Evolutionary conservation across 768 basidiomycete genomes (phyloP), one percentile per base, ranked within the genome.

Genomic region (Leucocoprinus birnbaumii): DNA sequence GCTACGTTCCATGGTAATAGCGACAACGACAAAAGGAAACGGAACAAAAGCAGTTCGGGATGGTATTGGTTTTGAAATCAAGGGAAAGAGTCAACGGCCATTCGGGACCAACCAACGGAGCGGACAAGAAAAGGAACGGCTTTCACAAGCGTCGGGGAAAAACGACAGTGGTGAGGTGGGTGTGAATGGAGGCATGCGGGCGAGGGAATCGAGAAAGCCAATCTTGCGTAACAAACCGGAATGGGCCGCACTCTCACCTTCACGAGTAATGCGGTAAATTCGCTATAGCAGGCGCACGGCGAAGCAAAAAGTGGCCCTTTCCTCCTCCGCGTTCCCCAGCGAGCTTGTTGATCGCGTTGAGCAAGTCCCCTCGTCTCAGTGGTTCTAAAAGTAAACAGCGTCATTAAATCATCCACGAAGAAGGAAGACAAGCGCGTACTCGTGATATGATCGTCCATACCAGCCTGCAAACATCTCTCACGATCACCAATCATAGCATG

Each of bases 401-500:
- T 35, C 34, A 35, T 7, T 14, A 53, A 53, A 46, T 51, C 16
- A 13, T 3, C 3, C 22, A 47, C 27, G 13, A 48, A 6, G 19
- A 38, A 48, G 21, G 2, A 16, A 14, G 34, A 25, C 19, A 38
- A 48, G 14, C 6, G 72, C 86, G 49, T 63, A 91, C 89, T 91
- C 24, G 88, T 91, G 51, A 90, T 89, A 60, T 89, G 88, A 63
- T 89, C 87, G 65, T 89, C 87, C 79, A 79, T 80, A 55, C 78
- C 78, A 6, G 78, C 78, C 59, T 78, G 75, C 60, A 79, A 63
- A 60, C 77, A 79, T 1, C 76, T 66, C 59, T 79, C 77, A 60
- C 79, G 68, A 71, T 80, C 68, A 58, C 94, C 94, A 62, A 94
- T 92, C 94, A 95, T 98, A 48, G 96, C 96, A 71, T 99, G 96